These are phyloP conservation scores for Candida morakotiae DNA, from an alignment of 805 yeast species.

Conservation along the genomic window DNA sequence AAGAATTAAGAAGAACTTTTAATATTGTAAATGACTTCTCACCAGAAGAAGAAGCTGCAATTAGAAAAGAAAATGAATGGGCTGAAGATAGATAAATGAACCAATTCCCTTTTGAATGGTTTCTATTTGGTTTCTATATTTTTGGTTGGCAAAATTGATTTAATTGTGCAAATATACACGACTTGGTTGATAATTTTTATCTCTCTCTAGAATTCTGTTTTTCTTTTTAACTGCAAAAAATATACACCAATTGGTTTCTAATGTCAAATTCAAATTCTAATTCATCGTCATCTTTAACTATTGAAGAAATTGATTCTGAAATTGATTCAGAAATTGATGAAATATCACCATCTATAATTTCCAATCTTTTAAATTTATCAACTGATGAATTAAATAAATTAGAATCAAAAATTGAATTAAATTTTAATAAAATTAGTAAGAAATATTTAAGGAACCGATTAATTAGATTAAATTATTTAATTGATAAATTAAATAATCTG, in stretches of 20 bases:
- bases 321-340: constrained; percentile 1
- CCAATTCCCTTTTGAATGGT: neutral
- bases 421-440: constrained; percentile 21
- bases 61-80: constrained; percentile 86
- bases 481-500: constrained; percentile 20
- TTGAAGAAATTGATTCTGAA: neutral
- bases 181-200: neutral
- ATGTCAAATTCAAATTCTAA: no score
- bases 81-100: constrained; percentile 70
- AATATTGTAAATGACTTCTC: constrained; percentile 79
- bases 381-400: constrained; percentile 20
- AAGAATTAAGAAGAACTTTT: constrained; percentile 74
- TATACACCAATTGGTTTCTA: no score
- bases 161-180: neutral
- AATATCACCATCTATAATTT: neutral
- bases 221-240: constrained; percentile 1
- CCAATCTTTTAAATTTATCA: constrained; percentile 10
- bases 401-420: constrained; percentile 17
- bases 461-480: constrained; percentile 23
- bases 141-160: no score
- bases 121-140: neutral
- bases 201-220: no score
- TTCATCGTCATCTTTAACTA: neutral
- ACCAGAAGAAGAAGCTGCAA: constrained; percentile 85
- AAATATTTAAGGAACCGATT: constrained; percentile 24